These are phyloP conservation scores for Pisolithus tinctorius DNA, from an alignment of 768 basidiomycete species.

Conservation along the genomic window DNA sequence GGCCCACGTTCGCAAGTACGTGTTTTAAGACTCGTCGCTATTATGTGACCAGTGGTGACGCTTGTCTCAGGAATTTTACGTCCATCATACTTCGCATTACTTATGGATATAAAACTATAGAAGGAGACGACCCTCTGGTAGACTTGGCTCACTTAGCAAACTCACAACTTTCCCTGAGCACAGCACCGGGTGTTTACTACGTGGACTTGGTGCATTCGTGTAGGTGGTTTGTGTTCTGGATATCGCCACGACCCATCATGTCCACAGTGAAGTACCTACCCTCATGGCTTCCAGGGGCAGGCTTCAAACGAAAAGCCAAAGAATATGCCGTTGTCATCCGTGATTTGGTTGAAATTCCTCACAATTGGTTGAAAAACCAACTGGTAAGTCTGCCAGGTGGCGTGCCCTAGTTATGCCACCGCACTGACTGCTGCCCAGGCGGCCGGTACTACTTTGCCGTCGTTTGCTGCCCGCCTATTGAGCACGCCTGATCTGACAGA, in stretches of 20 bases:
- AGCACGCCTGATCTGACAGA: conserved; percentile 4
- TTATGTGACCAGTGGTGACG: not conserved
- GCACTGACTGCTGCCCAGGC: conserved; percentile 2
- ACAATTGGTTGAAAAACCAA: conserved; percentile 9
- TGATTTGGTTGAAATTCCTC: conserved; percentile 7
- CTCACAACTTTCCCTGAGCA: conserved; percentile 13
- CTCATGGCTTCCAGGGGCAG: conserved; percentile 16
- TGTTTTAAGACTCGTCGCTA: not conserved
- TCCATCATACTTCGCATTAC: conserved; percentile 29
- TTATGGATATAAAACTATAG: conserved; percentile 34
- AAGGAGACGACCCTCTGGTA: conserved; percentile 32
- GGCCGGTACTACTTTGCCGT: conserved; percentile 10
- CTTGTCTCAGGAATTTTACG: conserved; percentile 3
- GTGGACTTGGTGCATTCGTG: conserved; percentile 16
- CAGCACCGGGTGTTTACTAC: not conserved
- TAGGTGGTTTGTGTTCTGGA: not conserved
- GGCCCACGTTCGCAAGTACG: conserved; percentile 12
- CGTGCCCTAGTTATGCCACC: not conserved
- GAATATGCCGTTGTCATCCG: conserved; percentile 5
- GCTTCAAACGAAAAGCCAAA: conserved; percentile 11
- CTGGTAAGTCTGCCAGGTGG: conserved; percentile 5
- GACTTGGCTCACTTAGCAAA: conserved; percentile 21
- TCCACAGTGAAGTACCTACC: conserved; percentile 19
- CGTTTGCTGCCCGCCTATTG: conserved; percentile 9
- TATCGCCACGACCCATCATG: not conserved